Evolutionary conservation across 75 land plant genomes (phyloP).

Genomic region (Sequoia sempervirens): DNA sequence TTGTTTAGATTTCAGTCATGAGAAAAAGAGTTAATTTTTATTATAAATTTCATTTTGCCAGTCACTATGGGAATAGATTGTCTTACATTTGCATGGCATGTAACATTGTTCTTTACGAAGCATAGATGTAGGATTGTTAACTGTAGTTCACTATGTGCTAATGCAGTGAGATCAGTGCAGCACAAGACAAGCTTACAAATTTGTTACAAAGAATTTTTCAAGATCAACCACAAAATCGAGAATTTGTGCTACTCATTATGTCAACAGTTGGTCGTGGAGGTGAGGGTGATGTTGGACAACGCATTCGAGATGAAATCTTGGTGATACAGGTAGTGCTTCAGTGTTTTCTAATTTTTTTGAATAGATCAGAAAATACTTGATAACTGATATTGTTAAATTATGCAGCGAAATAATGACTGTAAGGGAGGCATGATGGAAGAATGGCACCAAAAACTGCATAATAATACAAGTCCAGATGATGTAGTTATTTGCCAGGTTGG

Average conservation of each 20-base stretch:
- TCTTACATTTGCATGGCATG: neutral
- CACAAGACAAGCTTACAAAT: conserved; percentile 51
- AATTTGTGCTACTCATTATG: conserved; percentile 54
- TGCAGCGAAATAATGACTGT: conserved; percentile 71
- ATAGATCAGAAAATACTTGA: neutral
- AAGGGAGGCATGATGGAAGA: conserved; percentile 79
- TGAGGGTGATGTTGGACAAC: conserved; percentile 70
- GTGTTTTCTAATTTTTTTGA: neutral
- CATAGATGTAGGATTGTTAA: neutral
- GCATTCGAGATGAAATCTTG: conserved; percentile 75
- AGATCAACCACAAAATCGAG: conserved; percentile 35
- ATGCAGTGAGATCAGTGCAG: conserved; percentile 57
- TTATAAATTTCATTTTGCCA: neutral
- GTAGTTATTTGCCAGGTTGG: conserved; percentile 64
- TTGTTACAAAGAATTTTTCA: conserved; percentile 26
- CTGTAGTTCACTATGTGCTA: neutral
- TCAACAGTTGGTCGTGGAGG: conserved; percentile 64
- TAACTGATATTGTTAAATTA: neutral
- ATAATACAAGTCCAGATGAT: conserved; percentile 77
- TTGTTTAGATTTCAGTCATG: neutral
- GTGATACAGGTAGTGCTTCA: conserved; percentile 46
- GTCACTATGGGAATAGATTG: neutral
- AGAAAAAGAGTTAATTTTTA: neutral
- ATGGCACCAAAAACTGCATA: conserved; percentile 78
- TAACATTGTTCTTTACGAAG: neutral